Evolutionary conservation across 2,329 filamentous ascomycete genomes (phyloP), one percentile per base, ranked within the genome.

Genomic region (Geoglossum cookeanum): DNA sequence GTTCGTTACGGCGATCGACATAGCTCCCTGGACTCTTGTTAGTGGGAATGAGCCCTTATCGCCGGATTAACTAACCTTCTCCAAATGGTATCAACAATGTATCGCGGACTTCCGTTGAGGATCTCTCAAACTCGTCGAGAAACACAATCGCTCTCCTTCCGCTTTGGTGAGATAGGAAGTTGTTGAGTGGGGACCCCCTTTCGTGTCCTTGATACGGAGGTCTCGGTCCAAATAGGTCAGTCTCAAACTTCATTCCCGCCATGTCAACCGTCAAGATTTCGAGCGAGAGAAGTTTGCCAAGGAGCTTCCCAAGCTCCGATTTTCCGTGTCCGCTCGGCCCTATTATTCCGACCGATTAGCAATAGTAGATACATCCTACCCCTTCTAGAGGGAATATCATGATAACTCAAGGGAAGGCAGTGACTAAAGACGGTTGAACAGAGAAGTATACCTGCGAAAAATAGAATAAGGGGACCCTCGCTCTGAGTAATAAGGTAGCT

Each of bases 81-180:
- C 76, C 70, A 57, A 75, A 73, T 0, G 70, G 68, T 3, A 73
- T 59, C 1, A 78, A 62, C 6, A 78, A 63, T 4, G 73, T 63
- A 22, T 75, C 62, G 8, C 69, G 69, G 1, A 76, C 66, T 0
- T 70, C 67, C 3, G 63, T 15, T 0, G 60, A 65, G 0, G 72
- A 74, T 62, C 75, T 77, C 44, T 77, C 74, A 49, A 77, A 76
- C 55, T 78, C 74, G 55, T 78, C 75, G 13, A 78, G 60, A 58
- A 76, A 77, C 0, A 78, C 70, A 7, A 78, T 68, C 39, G 66
- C 67, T 17, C 65, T 62, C 54, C 68, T 37, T 1, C 68, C 70
- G 4, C 60, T 61, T 29, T 73, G 66, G 1, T 59, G 57, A 0
- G 67, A 67, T 0, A 77, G 65, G 60, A 75, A 76, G 59, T 76